A percentile compares a stretch with the other conserved stretches of the same genome.
phyloP scores from a whole-genome alignment of 805 yeast species.

The Myxozyma neotropica region DNA sequence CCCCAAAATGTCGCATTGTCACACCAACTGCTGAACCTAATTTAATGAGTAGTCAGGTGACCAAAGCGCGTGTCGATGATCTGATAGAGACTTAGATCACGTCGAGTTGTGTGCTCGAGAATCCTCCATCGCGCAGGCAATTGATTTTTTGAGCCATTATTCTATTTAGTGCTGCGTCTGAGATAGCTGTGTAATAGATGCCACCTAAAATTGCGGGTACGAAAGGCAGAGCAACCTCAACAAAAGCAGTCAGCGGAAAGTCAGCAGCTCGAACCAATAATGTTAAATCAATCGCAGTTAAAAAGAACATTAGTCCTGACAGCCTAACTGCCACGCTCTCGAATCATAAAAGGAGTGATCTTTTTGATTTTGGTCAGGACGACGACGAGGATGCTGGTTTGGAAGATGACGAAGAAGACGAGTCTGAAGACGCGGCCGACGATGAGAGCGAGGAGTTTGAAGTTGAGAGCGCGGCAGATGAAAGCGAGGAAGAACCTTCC shows the following conservation, averaged over 20 bases:
- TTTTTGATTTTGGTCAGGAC: neutral
- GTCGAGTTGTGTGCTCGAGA: no score
- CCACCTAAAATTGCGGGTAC: neutral
- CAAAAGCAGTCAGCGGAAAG: neutral
- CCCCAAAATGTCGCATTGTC: no score
- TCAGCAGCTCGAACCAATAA: neutral
- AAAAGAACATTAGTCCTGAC: no score
- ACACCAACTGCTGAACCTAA: no score
- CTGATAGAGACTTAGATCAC: no score
- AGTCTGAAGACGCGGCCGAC: neutral
- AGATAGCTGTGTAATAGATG: no score
- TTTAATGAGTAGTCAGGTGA: no score
- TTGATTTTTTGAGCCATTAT: no score
- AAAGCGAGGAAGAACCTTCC: conserved; percentile 4
- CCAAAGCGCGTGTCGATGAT: no score
- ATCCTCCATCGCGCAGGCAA: no score
- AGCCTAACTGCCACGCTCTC: no score
- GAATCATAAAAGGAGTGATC: neutral
- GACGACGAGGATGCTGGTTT: neutral
- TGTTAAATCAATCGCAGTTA: neutral
- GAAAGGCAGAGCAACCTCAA: neutral
- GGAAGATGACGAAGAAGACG: conserved; percentile 7
- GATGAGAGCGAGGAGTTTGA: conserved; percentile 3
- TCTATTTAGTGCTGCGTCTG: no score
- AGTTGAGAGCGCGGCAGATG: conserved; percentile 4